Evolutionary conservation across 1,284 basidiomycete species (phyloP), one percentile per base, ranked within the genome.

Genomic region (Crucibulum cyathiforme): DNA sequence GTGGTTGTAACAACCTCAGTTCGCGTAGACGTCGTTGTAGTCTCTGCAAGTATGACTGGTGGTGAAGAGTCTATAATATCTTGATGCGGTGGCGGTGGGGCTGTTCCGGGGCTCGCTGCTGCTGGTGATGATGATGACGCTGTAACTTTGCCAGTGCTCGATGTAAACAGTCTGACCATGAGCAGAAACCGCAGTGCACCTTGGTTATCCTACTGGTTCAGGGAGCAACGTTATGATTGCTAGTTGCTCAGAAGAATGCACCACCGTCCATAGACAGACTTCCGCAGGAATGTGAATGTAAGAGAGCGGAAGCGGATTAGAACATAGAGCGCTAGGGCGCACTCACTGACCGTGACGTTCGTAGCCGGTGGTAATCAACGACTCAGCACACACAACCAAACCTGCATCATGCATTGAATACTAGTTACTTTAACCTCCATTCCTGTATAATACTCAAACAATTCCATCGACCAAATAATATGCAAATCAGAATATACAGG

Each of bases 1-100:
- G 82, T 85, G 13, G 83, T 84, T 9, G 79, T 80, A 24, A 84
- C 77, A 53, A 81, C 72, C 61, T 82, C 79, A 9, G 82, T 83
- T 6, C 79, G 80, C 7, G 84, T 31, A 31, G 24, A 31, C 24
- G 24, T 86, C 31, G 83, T 82, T 31, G 80, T 83, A 36, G 78
- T 83, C 68, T 81, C 82, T 46, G 82, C 70, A 51, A 83, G 70
- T 53, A 84, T 65, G 34, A 82, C 63, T 45, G 79, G 72, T n/a
- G 78, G 63, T 52, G 71, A 62, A n/a, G 66, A 63, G 63, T 68
- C 68, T 47, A 77, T 72, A 56, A 74, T 73, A 67, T 83, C 82
- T 8, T 80, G 76, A 59, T 80, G 80, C 45, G 79, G 80, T 50
- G 58, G 61, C 66, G 60, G 63, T 57, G 57, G 61, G 65, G 65